Base-by-base conservation (phyloP, 2,329 filamentous ascomycete genomes). In the Monilinia aucupariae region DNA sequence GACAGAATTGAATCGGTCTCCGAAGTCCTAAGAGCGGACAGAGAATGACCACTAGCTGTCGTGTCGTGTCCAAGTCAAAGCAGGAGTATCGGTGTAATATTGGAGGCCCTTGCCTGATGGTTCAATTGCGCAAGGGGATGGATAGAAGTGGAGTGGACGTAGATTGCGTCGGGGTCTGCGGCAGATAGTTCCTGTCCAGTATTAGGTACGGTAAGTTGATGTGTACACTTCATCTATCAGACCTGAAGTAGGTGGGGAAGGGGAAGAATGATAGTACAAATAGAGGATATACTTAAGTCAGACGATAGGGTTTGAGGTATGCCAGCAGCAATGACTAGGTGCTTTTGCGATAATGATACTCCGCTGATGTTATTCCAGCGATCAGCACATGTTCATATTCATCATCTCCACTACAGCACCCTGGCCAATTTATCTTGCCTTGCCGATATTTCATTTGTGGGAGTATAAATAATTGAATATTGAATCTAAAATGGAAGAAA, bases 21-120 rank as follows among this genome's bases (percentile, higher is more conserved):
- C 81, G 84, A 37, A 68, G 62, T 67, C 34, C 64, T 55, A 4
- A 73, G 59, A 34, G 78, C 77, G 13, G 78, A 75, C 71, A 84
- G 78, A 25, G 79, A 74, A 63, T 77, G 79, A 17, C n/a, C 37
- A 9, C 32, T 34, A n/a, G 39, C 12, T 27, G 9, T 34, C 13
- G 41, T 47, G 37, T 39, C 37, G 37, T 39, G 37, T 39, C 15
- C 37, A 39, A 15, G 1, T 45, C 25, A 25, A 47, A 15, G 20
- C 17, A 34, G 20, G 30, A 56, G 10, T 4, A 25, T 56, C 41
- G 41, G 32, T 22, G 54, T 34, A 47, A 45, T 34, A 30, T 5
- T 43, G 25, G 17, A 43, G 4, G 13, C 27, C 8, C 20, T 56
- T 45, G 43, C 22, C 27, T 17, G 27, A 34, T 45, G 15, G 3